Evolutionary conservation across 805 yeast genomes (phyloP), one percentile per base, ranked within the genome.

Genomic region (Cyberlindnera xylosilytica): DNA sequence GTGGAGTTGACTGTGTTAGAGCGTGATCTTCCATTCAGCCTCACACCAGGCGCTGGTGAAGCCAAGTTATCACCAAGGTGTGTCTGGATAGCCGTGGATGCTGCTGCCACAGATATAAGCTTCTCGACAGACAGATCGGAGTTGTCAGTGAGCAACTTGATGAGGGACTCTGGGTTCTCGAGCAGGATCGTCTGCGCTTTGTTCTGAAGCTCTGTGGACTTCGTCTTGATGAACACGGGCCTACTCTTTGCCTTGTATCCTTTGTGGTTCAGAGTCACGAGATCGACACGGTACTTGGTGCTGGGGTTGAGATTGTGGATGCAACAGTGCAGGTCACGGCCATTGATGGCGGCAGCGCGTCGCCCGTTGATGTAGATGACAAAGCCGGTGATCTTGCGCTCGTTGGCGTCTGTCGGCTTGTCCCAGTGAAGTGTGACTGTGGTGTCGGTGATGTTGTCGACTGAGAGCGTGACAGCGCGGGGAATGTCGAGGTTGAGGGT

Each of bases 391-490:
- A 61, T 66, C 29, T 62, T 58, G n/a, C 68, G 65, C 7, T 45
- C 53, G 10, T 45, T 44, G 4, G 45, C 50, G 9, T 43, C 33
- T 44, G 43, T 17, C 33, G 57, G 38, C 53, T 58, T 18, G 51
- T 75, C 81, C 83, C 86, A 80, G 52, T 78, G 85, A 24, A 80
- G 44, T 20, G 68, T 69, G 29, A 77, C 72, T 20, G 74, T 61
- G 8, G 62, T 53, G 27, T 64, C 60, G 6, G 74, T 68, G 36
- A 80, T 71, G 49, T 72, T 69, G 52, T 78, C 84, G 6, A 80
- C 69, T 38, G 81, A 77, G 13, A 79, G 64, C 35, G 63, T 60
- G 3, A 83, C 83, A 7, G 75, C 65, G 42, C 69, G 72, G 4
- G 87, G 87, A 26, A 80, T 73, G 22, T 72, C 73, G 17, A 79